A percentile compares a stretch with the other conserved stretches of the same genome.
Evolutionary conservation across 257 asterid genomes (phyloP).

Genomic region (Nemophila menziesii): DNA sequence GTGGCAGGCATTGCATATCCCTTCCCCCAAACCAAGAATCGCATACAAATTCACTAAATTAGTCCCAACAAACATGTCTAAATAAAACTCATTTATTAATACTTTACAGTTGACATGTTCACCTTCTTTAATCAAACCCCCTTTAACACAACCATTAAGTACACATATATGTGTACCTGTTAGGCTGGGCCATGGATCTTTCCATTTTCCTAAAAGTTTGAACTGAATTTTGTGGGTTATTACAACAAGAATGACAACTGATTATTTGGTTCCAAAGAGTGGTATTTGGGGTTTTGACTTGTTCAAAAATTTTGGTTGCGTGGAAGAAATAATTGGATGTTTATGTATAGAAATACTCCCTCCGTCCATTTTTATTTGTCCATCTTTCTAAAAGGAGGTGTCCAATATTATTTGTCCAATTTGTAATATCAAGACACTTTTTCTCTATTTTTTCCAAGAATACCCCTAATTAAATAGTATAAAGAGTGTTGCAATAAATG

Average conservation of each 20-base stretch:
- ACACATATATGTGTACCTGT: constrained; percentile 51
- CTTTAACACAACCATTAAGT: constrained; percentile 44
- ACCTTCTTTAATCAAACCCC: constrained; percentile 40
- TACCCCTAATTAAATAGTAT: too few species aligned
- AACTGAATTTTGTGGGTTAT: constrained; percentile 26
- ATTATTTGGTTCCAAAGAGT: constrained; percentile 66
- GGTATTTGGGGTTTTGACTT: constrained; percentile 37
- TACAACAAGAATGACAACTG: constrained; percentile 24
- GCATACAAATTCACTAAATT: constrained; percentile 60
- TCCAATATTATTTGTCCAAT: too few species aligned
- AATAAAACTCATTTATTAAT: constrained; percentile 39
- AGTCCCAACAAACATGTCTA: constrained; percentile 44
- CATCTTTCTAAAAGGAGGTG: too few species aligned
- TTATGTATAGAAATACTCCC: constrained; percentile 30
- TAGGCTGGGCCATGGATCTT: constrained; percentile 32
- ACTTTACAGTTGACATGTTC: constrained; percentile 55
- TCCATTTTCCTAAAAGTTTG: constrained; percentile 33
- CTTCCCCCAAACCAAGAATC: constrained; percentile 17
- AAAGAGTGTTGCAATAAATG: too few species aligned
- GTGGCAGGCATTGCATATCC: constrained; percentile 25
- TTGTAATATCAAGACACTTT: too few species aligned
- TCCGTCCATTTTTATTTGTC: too few species aligned
- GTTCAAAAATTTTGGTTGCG: constrained; percentile 45
- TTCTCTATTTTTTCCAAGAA: too few species aligned
- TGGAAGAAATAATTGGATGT: constrained; percentile 24